Evolutionary conservation across 2,329 filamentous ascomycete species (phyloP).

Genomic region (Exophiala oligosperma): DNA sequence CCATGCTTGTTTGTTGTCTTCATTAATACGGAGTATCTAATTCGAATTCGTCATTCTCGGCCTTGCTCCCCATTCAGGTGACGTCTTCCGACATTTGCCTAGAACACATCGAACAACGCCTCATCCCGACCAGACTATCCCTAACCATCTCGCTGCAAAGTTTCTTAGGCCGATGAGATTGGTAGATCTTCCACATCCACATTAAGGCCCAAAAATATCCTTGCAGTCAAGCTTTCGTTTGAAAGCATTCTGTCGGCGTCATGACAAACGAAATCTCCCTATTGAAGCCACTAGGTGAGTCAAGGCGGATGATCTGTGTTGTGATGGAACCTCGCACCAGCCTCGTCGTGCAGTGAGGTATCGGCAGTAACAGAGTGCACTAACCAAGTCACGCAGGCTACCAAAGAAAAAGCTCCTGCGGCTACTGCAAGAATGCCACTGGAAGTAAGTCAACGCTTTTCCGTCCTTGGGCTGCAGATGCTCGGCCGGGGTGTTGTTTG

Average conservation of each 20-base stretch:
- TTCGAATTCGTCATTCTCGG: constrained; percentile 11
- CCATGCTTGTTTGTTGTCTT: constrained; percentile 8
- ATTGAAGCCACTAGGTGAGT: constrained; percentile 46
- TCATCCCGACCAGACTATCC: too few relatives aligned
- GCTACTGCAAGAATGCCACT: constrained; percentile 48
- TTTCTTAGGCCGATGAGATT: not conserved
- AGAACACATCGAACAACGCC: not conserved
- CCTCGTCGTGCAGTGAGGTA: too few relatives aligned
- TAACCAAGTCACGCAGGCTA: constrained; percentile 38
- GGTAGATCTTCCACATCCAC: constrained; percentile 5
- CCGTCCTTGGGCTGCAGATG: constrained; percentile 29
- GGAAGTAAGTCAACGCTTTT: constrained; percentile 42
- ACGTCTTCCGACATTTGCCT: constrained; percentile 12
- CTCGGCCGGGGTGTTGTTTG: not conserved
- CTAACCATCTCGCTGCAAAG: not conserved
- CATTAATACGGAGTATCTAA: constrained; percentile 1
- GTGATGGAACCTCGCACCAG: not conserved
- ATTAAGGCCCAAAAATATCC: not conserved
- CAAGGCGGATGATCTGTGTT: not conserved
- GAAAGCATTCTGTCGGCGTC: constrained; percentile 32
- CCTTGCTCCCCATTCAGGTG: constrained; percentile 14
- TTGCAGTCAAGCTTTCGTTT: not conserved
- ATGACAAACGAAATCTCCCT: constrained; percentile 45
- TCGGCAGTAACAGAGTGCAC: too few relatives aligned
- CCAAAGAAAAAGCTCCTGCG: constrained; percentile 46